A percentile compares a stretch with the other conserved stretches of the same genome.
Conservation (phyloP, 169 alveolate genomes). For the Plasmodium gallinaceum region DNA sequence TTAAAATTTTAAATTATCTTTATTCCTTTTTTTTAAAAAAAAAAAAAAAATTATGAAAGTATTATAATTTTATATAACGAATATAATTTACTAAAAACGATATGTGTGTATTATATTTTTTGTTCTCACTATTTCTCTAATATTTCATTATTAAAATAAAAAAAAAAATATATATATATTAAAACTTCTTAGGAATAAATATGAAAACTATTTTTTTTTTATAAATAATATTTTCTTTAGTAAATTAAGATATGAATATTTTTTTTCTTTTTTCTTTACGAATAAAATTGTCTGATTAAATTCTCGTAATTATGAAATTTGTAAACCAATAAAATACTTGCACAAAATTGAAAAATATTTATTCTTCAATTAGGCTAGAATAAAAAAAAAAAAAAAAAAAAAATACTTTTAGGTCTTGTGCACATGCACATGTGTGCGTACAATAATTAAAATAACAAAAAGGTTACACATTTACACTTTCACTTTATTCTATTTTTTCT, state of each 20-base stretch:
- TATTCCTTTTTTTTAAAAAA: no score
- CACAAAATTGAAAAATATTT: not conserved
- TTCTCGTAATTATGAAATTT: not conserved
- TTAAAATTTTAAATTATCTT: no score
- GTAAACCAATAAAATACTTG: not conserved
- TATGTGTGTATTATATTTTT: no score
- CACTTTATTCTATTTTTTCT: not conserved
- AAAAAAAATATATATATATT: no score
- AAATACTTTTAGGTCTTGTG: constrained; percentile 16
- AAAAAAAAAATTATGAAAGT: not conserved
- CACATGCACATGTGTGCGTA: constrained; percentile 73
- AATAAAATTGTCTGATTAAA: not conserved
- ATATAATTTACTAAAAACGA: no score
- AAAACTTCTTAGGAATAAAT: no score
- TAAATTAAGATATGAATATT: no score
- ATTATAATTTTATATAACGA: not conserved
- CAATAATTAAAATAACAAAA: not conserved
- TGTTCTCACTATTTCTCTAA: no score
- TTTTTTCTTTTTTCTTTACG: no score
- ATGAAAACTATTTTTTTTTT: no score
- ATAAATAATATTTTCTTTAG: no score
- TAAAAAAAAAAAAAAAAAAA: constrained; percentile 14
- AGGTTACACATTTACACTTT: constrained; percentile 23
- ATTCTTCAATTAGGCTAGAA: not conserved
- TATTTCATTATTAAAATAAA: no score